A percentile compares a stretch with the other conserved stretches of the same genome.
Conservation (phyloP, 2,329 filamentous ascomycete species). For the Trichoderma cornu-damae region DNA sequence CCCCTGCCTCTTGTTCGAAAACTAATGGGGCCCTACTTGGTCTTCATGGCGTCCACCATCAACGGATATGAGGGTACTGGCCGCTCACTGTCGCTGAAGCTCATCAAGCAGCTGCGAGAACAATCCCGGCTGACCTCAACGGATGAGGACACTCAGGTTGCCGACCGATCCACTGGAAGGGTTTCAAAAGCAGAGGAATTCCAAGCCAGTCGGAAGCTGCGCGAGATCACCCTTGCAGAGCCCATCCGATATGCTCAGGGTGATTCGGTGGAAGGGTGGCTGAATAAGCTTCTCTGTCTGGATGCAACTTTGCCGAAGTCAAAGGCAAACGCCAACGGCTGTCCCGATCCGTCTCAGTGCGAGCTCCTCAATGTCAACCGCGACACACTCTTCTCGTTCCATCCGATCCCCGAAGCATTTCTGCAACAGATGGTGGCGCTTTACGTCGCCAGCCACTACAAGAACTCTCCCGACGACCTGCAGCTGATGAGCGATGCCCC, state of each 20-base stretch:
- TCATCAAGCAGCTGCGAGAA: constrained; percentile 94
- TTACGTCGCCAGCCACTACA: constrained; percentile 96
- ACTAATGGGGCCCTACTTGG: constrained; percentile 91
- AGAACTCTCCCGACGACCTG: constrained; percentile 96
- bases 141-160: constrained; percentile 56
- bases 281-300: constrained; percentile 88
- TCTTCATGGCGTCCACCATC: constrained; percentile 99
- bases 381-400: constrained; percentile 96
- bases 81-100: constrained; percentile 86
- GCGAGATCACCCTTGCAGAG: constrained; percentile 88
- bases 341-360: constrained; percentile 85
- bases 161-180: constrained; percentile 75
- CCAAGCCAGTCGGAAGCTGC: constrained; percentile 68
- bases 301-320: constrained; percentile 84
- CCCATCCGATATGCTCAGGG: constrained; percentile 92
- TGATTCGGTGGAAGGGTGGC: constrained; percentile 90
- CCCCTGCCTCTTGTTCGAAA: constrained; percentile 88
- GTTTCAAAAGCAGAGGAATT: constrained; percentile 59
- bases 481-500: constrained; percentile 98
- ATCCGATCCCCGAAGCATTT: constrained; percentile 94
- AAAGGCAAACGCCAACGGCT: constrained; percentile 67
- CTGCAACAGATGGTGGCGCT: constrained; percentile 97
- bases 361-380: constrained; percentile 92
- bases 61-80: constrained; percentile 98
- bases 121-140: constrained; percentile 68